Evolutionary conservation across 2,329 filamentous ascomycete genomes (phyloP).

Genomic region (Diaporthe ampelina): DNA sequence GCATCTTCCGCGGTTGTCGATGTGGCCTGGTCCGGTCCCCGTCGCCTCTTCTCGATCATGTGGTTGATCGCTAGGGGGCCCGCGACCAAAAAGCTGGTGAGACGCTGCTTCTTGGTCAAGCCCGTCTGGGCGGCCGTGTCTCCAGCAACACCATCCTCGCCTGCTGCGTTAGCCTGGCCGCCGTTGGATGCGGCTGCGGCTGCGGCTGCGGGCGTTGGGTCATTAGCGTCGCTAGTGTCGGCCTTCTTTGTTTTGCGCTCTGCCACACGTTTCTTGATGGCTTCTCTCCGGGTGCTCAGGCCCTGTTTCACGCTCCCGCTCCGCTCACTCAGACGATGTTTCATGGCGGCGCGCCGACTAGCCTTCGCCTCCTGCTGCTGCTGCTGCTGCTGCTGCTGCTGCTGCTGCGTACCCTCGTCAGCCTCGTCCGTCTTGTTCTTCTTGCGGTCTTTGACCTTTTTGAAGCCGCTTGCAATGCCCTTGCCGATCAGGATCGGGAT

Average conservation of each 20-base stretch:
- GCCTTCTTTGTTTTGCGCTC: constrained; percentile 25
- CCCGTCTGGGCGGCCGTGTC: neutral
- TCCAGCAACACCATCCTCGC: neutral
- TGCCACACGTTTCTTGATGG: constrained; percentile 28
- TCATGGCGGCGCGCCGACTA: constrained; percentile 15
- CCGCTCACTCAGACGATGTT: constrained; percentile 31
- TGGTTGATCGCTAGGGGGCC: constrained; percentile 1
- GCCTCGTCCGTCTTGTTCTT: neutral
- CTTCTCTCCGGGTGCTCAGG: constrained; percentile 22
- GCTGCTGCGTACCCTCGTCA: neutral
- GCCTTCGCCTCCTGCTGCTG: constrained; percentile 16
- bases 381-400: no score
- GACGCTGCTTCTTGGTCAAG: constrained; percentile 1
- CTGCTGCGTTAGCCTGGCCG: neutral
- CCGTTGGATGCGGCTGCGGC: neutral
- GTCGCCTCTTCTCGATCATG: constrained; percentile 2
- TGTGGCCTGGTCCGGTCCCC: neutral
- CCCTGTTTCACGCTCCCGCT: constrained; percentile 28
- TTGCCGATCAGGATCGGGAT: constrained; percentile 20
- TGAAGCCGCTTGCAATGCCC: constrained; percentile 26
- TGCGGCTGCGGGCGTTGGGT: neutral
- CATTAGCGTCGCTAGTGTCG: neutral
- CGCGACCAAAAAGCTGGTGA: neutral
- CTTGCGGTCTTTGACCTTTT: constrained; percentile 25
- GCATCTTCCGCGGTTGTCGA: neutral